phyloP scores from a whole-genome alignment of 805 yeast genomes.

The Babjeviella inositovora region DNA sequence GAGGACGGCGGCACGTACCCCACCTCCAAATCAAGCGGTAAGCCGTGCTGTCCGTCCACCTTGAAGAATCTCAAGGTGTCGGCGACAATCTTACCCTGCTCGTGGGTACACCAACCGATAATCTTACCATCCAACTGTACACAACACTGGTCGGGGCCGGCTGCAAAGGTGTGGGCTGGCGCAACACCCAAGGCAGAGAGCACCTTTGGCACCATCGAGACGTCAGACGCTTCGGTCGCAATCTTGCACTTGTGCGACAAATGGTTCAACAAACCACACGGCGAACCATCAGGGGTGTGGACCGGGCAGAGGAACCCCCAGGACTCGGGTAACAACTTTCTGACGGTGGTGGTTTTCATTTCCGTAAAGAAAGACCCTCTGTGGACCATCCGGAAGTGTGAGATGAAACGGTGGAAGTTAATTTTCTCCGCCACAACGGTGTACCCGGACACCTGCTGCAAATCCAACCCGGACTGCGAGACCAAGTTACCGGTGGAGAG shows the following conservation, averaged over 20 bases:
- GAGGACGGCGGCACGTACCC: slow-evolving; percentile 95
- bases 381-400: slow-evolving; percentile 99
- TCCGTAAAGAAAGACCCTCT: slow-evolving; percentile 99
- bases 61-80: slow-evolving; percentile 89
- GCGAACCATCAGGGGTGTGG: slow-evolving; percentile 99
- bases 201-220: slow-evolving; percentile 48
- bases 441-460: slow-evolving; percentile 95
- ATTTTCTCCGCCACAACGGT: slow-evolving; percentile 98
- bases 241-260: slow-evolving; percentile 89
- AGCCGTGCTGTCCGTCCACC: slow-evolving; percentile 60
- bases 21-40: slow-evolving; percentile 79
- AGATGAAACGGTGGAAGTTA: slow-evolving; percentile 88
- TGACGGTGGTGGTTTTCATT: slow-evolving; percentile 90
- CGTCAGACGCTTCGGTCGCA: slow-evolving; percentile 64
- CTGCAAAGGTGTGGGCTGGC: slow-evolving; percentile 64
- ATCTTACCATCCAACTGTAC: slow-evolving; percentile 89
- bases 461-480: slow-evolving; percentile 91
- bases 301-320: slow-evolving; percentile 99
- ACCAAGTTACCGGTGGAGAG: slow-evolving; percentile 94
- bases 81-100: slow-evolving; percentile 73
- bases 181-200: slow-evolving; percentile 66
- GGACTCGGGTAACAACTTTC: slow-evolving; percentile 91
- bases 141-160: slow-evolving; percentile 81
- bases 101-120: slow-evolving; percentile 89
- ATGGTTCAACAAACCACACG: slow-evolving; percentile 96